Conservation (phyloP, 257 asterid genomes). For the Penstemon newberryi region DNA sequence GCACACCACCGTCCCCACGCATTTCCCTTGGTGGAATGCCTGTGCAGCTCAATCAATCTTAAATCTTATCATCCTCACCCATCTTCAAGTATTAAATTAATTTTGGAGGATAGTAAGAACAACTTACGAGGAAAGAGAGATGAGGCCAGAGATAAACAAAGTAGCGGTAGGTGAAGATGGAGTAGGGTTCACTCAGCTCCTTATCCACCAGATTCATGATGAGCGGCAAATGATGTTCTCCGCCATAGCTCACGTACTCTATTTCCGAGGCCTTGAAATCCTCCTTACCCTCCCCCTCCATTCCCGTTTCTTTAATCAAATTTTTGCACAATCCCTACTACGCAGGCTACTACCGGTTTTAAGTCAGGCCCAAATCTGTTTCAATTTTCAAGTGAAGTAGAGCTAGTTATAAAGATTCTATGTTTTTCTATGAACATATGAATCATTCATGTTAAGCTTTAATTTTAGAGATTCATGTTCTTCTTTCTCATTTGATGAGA, state of each 20-base stretch:
- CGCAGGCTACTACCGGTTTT: too few relatives aligned
- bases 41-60: conserved; percentile 9
- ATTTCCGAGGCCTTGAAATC: conserved; percentile 44
- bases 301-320: too few relatives aligned
- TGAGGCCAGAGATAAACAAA: conserved; percentile 98
- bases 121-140: conserved; percentile 75
- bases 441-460: too few relatives aligned
- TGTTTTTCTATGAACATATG: too few relatives aligned
- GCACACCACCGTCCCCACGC: conserved; percentile 94
- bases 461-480: too few relatives aligned
- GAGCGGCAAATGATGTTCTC: conserved; percentile 97
- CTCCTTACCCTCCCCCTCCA: too few relatives aligned
- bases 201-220: conserved; percentile 93
- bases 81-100: background rate
- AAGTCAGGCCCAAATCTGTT: too few relatives aligned
- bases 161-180: conserved; percentile 96
- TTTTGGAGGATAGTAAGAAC: background rate
- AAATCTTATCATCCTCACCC: too few relatives aligned
- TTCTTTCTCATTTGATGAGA: too few relatives aligned
- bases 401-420: too few relatives aligned
- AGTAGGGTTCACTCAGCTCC: conserved; percentile 96
- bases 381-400: too few relatives aligned
- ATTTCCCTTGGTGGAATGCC: conserved; percentile 86
- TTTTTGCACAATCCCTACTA: too few relatives aligned
- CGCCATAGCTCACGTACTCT: conserved; percentile 75